phyloP scores from a whole-genome alignment of 371 early-diverging fungal genomes.

The Zopfochytrium polystomum region DNA sequence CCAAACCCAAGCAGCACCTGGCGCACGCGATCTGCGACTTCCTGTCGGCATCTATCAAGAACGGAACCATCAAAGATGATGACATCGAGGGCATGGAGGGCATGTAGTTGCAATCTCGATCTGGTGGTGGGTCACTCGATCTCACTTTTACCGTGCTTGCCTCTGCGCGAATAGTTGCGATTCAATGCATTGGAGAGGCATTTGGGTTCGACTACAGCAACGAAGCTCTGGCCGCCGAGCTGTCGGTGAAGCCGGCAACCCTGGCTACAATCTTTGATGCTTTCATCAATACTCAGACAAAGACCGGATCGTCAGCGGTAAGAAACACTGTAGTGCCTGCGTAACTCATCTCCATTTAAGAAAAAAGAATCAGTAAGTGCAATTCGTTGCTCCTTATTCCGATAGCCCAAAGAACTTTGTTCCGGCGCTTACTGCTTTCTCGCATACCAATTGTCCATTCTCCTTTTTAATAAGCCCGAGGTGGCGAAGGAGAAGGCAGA shows the following conservation, averaged over 20 bases:
- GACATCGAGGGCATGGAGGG: conserved; percentile 89
- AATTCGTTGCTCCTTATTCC: no score
- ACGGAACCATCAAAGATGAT: conserved; percentile 74
- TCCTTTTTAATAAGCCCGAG: conserved; percentile 22
- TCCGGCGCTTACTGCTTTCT: no score
- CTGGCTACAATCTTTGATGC: conserved; percentile 83
- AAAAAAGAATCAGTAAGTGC: no score
- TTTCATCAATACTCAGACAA: conserved; percentile 74
- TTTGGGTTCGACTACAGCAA: conserved; percentile 82
- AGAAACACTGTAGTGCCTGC: no score
- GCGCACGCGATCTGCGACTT: conserved; percentile 89
- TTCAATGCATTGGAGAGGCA: conserved; percentile 91
- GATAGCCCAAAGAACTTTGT: no score
- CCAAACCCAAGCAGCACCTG: conserved; percentile 49
- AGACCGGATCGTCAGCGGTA: no score
- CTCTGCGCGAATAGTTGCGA: conserved; percentile 61
- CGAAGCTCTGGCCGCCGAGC: conserved; percentile 58
- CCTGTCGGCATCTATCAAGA: conserved; percentile 72
- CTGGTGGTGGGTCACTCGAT: no score
- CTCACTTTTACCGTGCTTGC: neutral
- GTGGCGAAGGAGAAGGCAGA: conserved; percentile 78
- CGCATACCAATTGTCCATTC: no score
- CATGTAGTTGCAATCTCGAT: no score
- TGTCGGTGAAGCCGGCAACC: conserved; percentile 81
- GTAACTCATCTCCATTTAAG: no score